A percentile compares a stretch with the other conserved stretches of the same genome.
Evolutionary conservation across 805 yeast species (phyloP).

Genomic region (Pichia nanzhaoensis): DNA sequence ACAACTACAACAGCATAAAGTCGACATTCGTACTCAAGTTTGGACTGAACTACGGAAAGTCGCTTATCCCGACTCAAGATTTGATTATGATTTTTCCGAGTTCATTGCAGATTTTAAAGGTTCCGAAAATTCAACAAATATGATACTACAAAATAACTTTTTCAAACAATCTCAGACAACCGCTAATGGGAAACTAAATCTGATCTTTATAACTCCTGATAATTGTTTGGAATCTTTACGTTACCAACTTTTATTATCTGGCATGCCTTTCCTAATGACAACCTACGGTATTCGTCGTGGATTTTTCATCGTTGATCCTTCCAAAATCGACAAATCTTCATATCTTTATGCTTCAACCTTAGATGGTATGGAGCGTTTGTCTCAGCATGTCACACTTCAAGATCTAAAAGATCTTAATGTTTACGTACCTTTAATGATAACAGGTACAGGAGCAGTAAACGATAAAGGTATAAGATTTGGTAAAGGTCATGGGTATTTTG

Average conservation of each 20-base stretch:
- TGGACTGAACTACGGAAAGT: conserved; percentile 26
- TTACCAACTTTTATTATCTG: conserved; percentile 20
- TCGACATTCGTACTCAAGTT: conserved; percentile 24
- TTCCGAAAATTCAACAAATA: conserved; percentile 19
- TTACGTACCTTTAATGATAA: conserved; percentile 23
- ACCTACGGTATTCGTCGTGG: conserved; percentile 28
- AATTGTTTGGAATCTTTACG: conserved; percentile 27
- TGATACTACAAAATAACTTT: conserved; percentile 10
- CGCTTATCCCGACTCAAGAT: conserved; percentile 27
- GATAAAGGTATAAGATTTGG: conserved; percentile 27
- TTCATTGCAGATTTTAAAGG: conserved; percentile 30
- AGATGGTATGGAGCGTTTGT: conserved; percentile 28
- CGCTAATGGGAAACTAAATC: conserved; percentile 5
- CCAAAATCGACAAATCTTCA: conserved; percentile 16
- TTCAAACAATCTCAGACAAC: not conserved
- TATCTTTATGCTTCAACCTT: conserved; percentile 25
- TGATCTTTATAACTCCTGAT: conserved; percentile 27
- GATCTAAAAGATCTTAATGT: conserved; percentile 16
- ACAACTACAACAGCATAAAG: conserved; percentile 17
- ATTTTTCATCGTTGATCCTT: conserved; percentile 24
- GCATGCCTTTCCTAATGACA: conserved; percentile 25
- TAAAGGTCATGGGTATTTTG: conserved; percentile 30
- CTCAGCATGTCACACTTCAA: conserved; percentile 16
- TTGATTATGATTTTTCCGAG: conserved; percentile 27
- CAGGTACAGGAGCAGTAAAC: conserved; percentile 30